These are phyloP conservation scores for Zoysia pacifica DNA, from an alignment of 176 grass and related monocot genomes.

Conservation along the genomic window DNA sequence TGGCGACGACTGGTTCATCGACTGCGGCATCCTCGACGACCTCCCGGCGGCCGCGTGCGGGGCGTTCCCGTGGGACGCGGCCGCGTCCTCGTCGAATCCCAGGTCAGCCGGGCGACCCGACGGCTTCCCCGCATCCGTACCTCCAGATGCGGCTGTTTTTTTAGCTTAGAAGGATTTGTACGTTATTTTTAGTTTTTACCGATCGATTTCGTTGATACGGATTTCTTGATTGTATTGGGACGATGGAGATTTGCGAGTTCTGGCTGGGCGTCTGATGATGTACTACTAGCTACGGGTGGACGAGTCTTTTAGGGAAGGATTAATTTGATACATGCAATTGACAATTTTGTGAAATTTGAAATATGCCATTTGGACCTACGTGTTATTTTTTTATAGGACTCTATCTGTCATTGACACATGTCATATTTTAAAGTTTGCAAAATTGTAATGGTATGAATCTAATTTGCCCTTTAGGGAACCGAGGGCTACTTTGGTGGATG, in stretches of 20 bases:
- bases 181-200: not conserved
- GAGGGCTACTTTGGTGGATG: not conserved
- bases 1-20: conserved; percentile 55
- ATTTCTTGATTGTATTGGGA: not conserved
- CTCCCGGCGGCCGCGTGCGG: conserved; percentile 49
- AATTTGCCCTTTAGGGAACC: not conserved
- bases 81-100: conserved; percentile 49
- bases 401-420: no score
- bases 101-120: conserved; percentile 25
- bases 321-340: no score
- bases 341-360: no score
- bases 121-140: not conserved
- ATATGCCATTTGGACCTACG: no score
- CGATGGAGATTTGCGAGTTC: not conserved
- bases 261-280: not conserved
- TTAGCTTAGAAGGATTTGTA: not conserved
- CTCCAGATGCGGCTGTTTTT: not conserved
- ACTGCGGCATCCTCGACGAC: conserved; percentile 61
- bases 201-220: not conserved
- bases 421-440: no score
- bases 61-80: conserved; percentile 53
- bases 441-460: no score
- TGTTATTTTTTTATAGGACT: no score
- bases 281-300: not conserved
- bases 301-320: not conserved